Evolutionary conservation across 129 eudicot species (phyloP).

Genomic region (Gnaphalium uliginosum): DNA sequence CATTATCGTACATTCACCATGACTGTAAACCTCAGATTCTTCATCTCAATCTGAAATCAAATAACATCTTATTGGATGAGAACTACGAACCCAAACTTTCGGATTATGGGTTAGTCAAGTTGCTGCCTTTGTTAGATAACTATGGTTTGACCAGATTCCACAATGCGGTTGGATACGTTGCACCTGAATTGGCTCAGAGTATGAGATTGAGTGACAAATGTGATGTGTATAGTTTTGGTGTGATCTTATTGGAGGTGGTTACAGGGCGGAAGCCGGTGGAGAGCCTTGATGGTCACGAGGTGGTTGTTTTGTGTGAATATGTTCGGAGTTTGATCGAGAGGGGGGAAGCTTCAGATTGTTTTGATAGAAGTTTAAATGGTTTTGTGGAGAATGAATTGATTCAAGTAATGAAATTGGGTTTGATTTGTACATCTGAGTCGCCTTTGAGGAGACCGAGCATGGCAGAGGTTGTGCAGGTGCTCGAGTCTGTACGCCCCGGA

Average conservation of each 20-base stretch:
- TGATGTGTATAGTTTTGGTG: constrained; percentile 95
- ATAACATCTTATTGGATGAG: constrained; percentile 72
- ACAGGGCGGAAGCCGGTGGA: constrained; percentile 92
- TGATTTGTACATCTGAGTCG: constrained; percentile 64
- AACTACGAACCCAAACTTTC: constrained; percentile 69
- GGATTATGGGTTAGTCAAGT: constrained; percentile 77
- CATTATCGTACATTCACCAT: constrained; percentile 90
- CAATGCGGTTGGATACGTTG: constrained; percentile 87
- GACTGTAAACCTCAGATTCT: constrained; percentile 91
- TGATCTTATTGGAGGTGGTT: constrained; percentile 81
- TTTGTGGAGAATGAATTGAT: constrained; percentile 78
- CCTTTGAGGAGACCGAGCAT: constrained; percentile 89
- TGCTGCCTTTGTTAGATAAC: constrained; percentile 72
- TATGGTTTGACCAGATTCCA: constrained; percentile 62
- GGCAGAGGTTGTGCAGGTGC: constrained; percentile 96
- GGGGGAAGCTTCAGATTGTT: constrained; percentile 73
- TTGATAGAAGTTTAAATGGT: constrained; percentile 75
- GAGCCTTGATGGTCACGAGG: constrained; percentile 56
- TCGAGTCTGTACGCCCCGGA: constrained; percentile 60
- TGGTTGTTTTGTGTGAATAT: constrained; percentile 81
- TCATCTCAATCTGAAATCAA: constrained; percentile 86
- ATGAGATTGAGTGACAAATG: constrained; percentile 74
- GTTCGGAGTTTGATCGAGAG: constrained; percentile 76
- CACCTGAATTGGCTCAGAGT: constrained; percentile 91
- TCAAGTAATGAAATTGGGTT: constrained; percentile 92